A percentile compares a stretch with the other conserved stretches of the same genome.
phyloP scores from a whole-genome alignment of 495 filamentous ascomycete genomes.

The Lophium mytilinum region DNA sequence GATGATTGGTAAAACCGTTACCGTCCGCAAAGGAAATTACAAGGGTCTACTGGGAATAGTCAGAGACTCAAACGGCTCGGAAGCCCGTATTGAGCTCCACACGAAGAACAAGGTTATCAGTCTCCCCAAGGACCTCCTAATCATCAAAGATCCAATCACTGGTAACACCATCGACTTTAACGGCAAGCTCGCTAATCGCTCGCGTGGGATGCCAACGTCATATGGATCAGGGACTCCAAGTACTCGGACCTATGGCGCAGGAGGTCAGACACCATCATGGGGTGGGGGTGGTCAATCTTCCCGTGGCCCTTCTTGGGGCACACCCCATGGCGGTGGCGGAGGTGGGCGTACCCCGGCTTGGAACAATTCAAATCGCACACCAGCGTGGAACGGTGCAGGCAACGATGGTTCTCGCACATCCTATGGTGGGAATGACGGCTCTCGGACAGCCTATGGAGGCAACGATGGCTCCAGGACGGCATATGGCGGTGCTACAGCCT shows the following conservation, averaged over 20 bases:
- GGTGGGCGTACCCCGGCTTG: slow-evolving; percentile 7
- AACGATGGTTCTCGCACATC: slow-evolving; percentile 25
- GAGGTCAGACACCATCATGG: slow-evolving; percentile 57
- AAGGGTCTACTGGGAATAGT: slow-evolving; percentile 94
- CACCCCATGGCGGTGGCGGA: slow-evolving; percentile 27
- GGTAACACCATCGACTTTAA: slow-evolving; percentile 64
- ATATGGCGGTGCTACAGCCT: slow-evolving; percentile 47
- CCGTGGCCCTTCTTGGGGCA: not conserved
- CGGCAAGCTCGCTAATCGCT: slow-evolving; percentile 43
- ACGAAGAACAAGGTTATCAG: slow-evolving; percentile 82
- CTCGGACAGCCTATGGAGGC: slow-evolving; percentile 38
- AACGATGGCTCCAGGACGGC: slow-evolving; percentile 61
- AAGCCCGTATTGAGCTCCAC: slow-evolving; percentile 85
- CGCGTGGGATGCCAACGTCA: slow-evolving; percentile 28
- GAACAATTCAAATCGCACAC: slow-evolving; percentile 33
- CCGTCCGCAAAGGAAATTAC: slow-evolving; percentile 69
- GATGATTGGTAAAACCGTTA: slow-evolving; percentile 85
- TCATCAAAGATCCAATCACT: slow-evolving; percentile 71
- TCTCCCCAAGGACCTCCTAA: slow-evolving; percentile 66
- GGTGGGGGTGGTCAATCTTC: slow-evolving; percentile 28
- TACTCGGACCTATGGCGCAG: slow-evolving; percentile 33
- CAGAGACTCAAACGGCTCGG: slow-evolving; percentile 77
- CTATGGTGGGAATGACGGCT: slow-evolving; percentile 25
- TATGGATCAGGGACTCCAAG: slow-evolving; percentile 35
- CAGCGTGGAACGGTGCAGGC: slow-evolving; percentile 41